phyloP scores from a whole-genome alignment of 2,329 filamentous ascomycete species.

The Diaporthe citri region DNA sequence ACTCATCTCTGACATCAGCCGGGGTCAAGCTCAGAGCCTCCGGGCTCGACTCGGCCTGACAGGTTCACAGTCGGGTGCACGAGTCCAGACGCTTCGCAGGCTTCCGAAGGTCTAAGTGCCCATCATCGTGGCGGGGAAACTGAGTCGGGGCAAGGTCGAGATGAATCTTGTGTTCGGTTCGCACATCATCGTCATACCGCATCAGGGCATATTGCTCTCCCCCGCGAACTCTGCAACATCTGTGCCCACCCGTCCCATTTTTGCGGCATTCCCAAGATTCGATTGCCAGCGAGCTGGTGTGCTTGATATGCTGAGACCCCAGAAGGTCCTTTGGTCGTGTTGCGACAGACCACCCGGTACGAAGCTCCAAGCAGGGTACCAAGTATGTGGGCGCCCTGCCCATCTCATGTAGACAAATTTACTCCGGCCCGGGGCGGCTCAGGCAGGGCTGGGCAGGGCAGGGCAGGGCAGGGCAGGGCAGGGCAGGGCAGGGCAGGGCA shows the following conservation, averaged over 20 bases:
- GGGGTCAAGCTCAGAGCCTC: conserved; percentile 1
- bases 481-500: background rate
- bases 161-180: conserved; percentile 6
- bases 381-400: background rate
- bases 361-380: background rate
- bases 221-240: conserved; percentile 29
- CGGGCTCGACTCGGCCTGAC: conserved; percentile 14
- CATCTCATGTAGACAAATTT: conserved; percentile 3
- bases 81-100: conserved; percentile 10
- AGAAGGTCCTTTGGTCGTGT: background rate
- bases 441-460: background rate
- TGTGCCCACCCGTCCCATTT: conserved; percentile 23
- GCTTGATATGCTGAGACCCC: conserved; percentile 10
- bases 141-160: conserved; percentile 10
- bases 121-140: conserved; percentile 19
- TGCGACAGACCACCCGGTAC: background rate
- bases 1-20: conserved; percentile 26
- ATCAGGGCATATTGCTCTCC: background rate
- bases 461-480: background rate
- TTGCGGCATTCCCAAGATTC: background rate
- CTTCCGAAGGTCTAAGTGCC: conserved; percentile 1
- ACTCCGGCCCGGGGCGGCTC: conserved; percentile 22
- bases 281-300: background rate
- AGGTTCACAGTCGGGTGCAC: conserved; percentile 1
- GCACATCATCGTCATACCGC: conserved; percentile 18